Evolutionary conservation across 2,329 filamentous ascomycete genomes (phyloP).

Genomic region (Cordyceps javanica): DNA sequence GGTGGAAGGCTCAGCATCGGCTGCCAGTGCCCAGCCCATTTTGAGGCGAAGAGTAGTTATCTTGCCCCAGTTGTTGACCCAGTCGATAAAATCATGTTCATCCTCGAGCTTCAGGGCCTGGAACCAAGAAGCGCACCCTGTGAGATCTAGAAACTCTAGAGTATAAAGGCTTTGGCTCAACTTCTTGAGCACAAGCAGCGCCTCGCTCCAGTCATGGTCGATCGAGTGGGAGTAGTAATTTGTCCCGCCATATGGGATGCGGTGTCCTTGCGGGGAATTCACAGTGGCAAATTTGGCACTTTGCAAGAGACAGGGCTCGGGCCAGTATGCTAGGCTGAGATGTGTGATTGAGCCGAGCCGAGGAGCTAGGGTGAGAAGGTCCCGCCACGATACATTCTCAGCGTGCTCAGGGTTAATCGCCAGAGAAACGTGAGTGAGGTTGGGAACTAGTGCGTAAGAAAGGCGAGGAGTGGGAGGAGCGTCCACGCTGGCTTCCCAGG

Average conservation of each 20-base stretch:
- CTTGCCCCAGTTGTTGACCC: constrained; percentile 49
- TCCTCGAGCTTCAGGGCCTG: constrained; percentile 37
- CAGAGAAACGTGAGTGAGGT: constrained; percentile 55
- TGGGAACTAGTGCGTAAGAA: constrained; percentile 42
- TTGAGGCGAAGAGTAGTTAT: constrained; percentile 38
- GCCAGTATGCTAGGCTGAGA: constrained; percentile 57
- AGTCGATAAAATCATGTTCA: constrained; percentile 46
- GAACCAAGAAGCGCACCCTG: constrained; percentile 52
- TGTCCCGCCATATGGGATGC: constrained; percentile 48
- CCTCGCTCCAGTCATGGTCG: constrained; percentile 55
- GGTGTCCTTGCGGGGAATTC: constrained; percentile 35
- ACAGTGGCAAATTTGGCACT: constrained; percentile 45
- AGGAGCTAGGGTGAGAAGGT: constrained; percentile 47
- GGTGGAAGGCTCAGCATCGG: constrained; percentile 29
- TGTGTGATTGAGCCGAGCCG: constrained; percentile 52
- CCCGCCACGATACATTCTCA: constrained; percentile 47
- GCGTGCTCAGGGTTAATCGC: constrained; percentile 35
- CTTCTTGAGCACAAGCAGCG: constrained; percentile 47
- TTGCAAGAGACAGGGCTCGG: constrained; percentile 51
- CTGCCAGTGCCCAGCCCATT: constrained; percentile 35
- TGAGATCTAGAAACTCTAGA: constrained; percentile 56
- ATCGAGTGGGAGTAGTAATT: constrained; percentile 52
- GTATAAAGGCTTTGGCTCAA: constrained; percentile 50
- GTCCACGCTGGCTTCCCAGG: constrained; percentile 43
- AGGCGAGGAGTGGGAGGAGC: constrained; percentile 17